phyloP scores from a whole-genome alignment of 106 monocot genomes.

The Agapanthus africanus region DNA sequence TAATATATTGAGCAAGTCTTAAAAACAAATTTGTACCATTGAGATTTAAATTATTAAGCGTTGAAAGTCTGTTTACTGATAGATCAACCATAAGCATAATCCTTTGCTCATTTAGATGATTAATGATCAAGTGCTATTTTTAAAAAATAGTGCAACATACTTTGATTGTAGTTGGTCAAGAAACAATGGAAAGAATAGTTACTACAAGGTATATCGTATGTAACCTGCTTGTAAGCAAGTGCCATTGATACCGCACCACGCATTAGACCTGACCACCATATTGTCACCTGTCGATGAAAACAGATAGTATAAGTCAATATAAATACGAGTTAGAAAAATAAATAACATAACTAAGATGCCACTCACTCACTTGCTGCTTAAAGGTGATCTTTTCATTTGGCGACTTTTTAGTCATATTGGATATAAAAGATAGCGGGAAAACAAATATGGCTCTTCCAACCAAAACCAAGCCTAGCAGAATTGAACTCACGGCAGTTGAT shows the following conservation, averaged over 20 bases:
- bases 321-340: not conserved
- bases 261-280: slow-evolving; percentile 99
- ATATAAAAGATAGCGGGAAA: slow-evolving; percentile 43
- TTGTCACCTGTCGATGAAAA: slow-evolving; percentile 58
- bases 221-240: too few relatives aligned
- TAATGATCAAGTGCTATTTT: too few relatives aligned
- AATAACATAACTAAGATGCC: not conserved
- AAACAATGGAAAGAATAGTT: not conserved
- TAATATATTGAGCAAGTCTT: not conserved
- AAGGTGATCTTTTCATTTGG: too few relatives aligned
- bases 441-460: slow-evolving; percentile 46
- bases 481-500: slow-evolving; percentile 27
- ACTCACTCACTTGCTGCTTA: slow-evolving; percentile 36
- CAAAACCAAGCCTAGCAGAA: slow-evolving; percentile 34
- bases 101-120: too few relatives aligned
- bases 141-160: too few relatives aligned
- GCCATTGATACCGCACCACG: too few relatives aligned
- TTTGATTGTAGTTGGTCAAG: not conserved
- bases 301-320: not conserved
- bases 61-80: too few relatives aligned
- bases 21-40: not conserved
- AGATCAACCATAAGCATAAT: not conserved
- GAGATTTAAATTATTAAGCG: not conserved
- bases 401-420: slow-evolving; percentile 30
- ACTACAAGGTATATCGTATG: not conserved